Percentiles rank a stretch among this genome's conserved stretches.
phyloP scores from a whole-genome alignment of 148 eudicot species.

The Spergularia bocconei region DNA sequence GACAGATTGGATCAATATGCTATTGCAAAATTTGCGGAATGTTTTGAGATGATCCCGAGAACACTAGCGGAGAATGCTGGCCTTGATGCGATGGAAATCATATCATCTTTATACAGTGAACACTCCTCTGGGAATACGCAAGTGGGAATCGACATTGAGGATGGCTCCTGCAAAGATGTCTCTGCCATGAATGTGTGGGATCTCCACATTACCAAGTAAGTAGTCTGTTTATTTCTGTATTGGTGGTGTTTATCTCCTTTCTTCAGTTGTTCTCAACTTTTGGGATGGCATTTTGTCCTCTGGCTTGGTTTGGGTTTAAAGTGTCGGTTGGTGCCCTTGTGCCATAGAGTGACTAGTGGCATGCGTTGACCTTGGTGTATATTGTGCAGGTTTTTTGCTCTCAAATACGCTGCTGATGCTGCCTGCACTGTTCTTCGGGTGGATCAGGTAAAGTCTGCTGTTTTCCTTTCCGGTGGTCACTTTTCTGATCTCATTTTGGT shows the following conservation, averaged over 20 bases:
- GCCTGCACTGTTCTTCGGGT: conserved; percentile 90
- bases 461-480: background rate
- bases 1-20: conserved; percentile 95
- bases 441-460: conserved; percentile 64
- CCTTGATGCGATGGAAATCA: conserved; percentile 87
- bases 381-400: conserved; percentile 72
- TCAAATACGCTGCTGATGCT: conserved; percentile 92
- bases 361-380: background rate
- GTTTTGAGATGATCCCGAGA: conserved; percentile 96
- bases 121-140: conserved; percentile 79
- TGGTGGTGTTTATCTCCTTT: no score
- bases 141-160: conserved; percentile 87
- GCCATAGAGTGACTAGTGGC: background rate
- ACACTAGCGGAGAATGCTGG: conserved; percentile 96
- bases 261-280: no score
- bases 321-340: no score
- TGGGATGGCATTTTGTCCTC: no score
- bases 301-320: no score
- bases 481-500: background rate
- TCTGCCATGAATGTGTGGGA: conserved; percentile 78
- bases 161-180: conserved; percentile 73
- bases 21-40: conserved; percentile 81
- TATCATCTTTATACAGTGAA: conserved; percentile 82
- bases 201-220: conserved; percentile 85
- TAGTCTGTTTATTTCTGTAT: conserved; percentile 6